Percentiles rank a stretch among this genome's conserved stretches.
Conservation (phyloP, 1,284 basidiomycete species). For the Ganoderma lingzhi region DNA sequence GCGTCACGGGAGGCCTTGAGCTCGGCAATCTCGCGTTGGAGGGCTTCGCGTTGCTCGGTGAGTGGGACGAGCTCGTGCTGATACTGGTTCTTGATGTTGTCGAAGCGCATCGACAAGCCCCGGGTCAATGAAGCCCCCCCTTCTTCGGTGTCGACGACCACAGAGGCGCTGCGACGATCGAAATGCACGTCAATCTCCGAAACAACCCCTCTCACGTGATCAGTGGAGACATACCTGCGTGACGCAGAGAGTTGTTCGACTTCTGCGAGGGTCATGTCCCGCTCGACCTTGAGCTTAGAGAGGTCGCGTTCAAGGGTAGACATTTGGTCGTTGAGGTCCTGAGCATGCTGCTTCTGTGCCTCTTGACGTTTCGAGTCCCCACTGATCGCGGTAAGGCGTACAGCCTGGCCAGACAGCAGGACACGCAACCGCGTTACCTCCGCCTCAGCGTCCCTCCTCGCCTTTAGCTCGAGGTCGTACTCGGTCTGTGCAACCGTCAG, state of each 20-base stretch:
- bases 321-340: conserved; percentile 82
- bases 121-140: conserved; percentile 66
- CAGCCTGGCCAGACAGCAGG: conserved; percentile 90
- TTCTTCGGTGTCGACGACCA: conserved; percentile 45
- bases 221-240: conserved; percentile 60
- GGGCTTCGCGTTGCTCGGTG: conserved; percentile 80
- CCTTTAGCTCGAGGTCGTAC: conserved; percentile 90
- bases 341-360: conserved; percentile 82
- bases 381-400: conserved; percentile 83
- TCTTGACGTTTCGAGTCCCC: conserved; percentile 80
- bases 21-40: conserved; percentile 87
- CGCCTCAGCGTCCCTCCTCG: conserved; percentile 89
- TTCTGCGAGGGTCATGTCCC: conserved; percentile 93
- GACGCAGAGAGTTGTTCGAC: conserved; percentile 87
- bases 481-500: conserved; percentile 92
- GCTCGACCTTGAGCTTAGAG: conserved; percentile 87
- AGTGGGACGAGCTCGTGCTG: conserved; percentile 88
- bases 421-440: conserved; percentile 89
- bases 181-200: background rate
- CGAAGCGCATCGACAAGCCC: conserved; percentile 87
- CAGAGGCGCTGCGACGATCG: conserved; percentile 20
- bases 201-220: background rate
- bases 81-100: conserved; percentile 90
- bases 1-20: conserved; percentile 88
- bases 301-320: conserved; percentile 86